A percentile compares a stretch with the other conserved stretches of the same genome.
Conservation (phyloP, 345 rosid species). For the Trapa bicornis region DNA sequence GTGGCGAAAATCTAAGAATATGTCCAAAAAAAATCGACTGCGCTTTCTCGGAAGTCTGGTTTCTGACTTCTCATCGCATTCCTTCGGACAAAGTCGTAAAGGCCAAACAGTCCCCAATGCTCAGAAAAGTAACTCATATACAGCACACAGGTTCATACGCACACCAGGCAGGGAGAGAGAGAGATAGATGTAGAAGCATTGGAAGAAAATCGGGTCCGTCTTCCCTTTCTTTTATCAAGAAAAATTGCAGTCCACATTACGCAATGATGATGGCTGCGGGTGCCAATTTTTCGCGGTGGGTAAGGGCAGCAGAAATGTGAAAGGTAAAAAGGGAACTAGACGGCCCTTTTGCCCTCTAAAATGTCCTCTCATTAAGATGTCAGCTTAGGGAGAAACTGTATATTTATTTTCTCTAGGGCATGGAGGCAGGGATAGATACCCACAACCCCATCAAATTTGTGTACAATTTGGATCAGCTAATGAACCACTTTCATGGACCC, state of each 20-base stretch:
- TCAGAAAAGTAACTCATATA: neutral
- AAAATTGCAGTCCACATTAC: too few species aligned
- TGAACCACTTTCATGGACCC: neutral
- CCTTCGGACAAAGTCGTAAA: neutral
- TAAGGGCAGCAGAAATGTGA: too few species aligned
- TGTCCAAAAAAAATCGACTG: neutral
- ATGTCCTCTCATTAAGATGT: too few species aligned
- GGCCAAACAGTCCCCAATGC: neutral
- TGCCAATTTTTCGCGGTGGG: too few species aligned
- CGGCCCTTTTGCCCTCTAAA: too few species aligned
- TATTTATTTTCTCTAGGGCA: neutral
- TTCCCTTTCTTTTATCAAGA: too few species aligned
- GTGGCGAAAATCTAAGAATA: neutral
- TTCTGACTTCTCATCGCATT: conserved; percentile 3
- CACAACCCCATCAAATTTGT: neutral
- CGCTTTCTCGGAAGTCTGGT: conserved; percentile 4
- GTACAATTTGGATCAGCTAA: neutral
- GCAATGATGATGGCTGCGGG: too few species aligned
- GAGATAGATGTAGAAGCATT: neutral
- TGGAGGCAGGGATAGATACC: neutral
- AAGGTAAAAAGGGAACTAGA: too few species aligned
- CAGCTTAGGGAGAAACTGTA: too few species aligned
- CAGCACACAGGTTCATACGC: neutral
- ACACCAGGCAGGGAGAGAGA: neutral
- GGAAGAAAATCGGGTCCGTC: too few species aligned